phyloP scores from a whole-genome alignment of 768 basidiomycete species.

The Suillus americanus region DNA sequence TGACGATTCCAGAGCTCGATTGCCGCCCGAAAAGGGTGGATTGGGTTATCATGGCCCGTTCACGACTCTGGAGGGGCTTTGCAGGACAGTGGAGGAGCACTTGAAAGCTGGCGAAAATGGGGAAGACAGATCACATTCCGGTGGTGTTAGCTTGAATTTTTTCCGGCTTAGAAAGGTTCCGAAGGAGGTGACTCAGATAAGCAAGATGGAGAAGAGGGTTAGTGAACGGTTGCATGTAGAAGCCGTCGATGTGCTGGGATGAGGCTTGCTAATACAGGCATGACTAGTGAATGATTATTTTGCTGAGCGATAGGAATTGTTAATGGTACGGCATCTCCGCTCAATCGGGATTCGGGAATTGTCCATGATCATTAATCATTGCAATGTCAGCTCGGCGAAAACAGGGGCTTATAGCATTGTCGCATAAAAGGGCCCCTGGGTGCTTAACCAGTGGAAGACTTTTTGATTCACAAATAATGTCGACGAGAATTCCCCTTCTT shows the following conservation, averaged over 20 bases:
- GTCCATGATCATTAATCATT: background rate
- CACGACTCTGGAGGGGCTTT: constrained; percentile 58
- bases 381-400: background rate
- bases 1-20: constrained; percentile 63
- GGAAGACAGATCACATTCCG: constrained; percentile 40
- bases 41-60: constrained; percentile 62
- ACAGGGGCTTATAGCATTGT: background rate
- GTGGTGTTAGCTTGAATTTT: constrained; percentile 48
- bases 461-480: background rate
- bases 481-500: background rate
- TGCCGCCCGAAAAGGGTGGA: constrained; percentile 54
- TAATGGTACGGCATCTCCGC: background rate
- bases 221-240: constrained; percentile 16
- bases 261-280: constrained; percentile 1
- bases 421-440: background rate
- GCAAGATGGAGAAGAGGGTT: constrained; percentile 29
- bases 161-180: constrained; percentile 21
- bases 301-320: background rate
- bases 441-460: background rate
- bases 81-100: constrained; percentile 54
- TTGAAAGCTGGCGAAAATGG: constrained; percentile 35
- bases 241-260: constrained; percentile 14
- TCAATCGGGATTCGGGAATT: background rate
- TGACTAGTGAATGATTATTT: background rate
- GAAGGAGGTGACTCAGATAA: constrained; percentile 18